Conservation (phyloP, 768 basidiomycete genomes). For the Hericium alpestre region DNA sequence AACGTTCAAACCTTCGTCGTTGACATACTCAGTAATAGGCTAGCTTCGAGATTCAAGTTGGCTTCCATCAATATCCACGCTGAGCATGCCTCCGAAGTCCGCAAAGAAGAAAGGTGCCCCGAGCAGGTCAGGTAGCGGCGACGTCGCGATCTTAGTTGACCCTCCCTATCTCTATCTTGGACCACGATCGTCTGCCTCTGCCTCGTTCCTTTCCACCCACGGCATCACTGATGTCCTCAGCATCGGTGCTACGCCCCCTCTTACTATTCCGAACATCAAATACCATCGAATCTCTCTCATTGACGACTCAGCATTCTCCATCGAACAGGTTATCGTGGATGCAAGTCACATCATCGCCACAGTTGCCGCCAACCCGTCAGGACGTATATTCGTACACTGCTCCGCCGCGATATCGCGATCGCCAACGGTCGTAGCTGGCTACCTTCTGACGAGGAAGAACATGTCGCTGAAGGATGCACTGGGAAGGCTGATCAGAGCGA, state of each 20-base stretch:
- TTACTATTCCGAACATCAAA: too few relatives aligned
- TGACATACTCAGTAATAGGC: too few relatives aligned
- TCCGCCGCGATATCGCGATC: constrained; percentile 36
- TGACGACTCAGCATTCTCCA: too few relatives aligned
- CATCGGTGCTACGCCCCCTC: neutral
- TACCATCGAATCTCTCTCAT: too few relatives aligned
- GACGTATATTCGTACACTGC: constrained; percentile 34
- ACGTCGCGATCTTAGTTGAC: neutral
- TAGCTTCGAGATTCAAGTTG: too few relatives aligned
- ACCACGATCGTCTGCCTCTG: neutral
- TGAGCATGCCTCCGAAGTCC: too few relatives aligned
- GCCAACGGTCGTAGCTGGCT: constrained; percentile 30
- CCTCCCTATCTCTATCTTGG: neutral
- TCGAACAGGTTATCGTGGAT: too few relatives aligned
- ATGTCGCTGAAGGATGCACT: constrained; percentile 31
- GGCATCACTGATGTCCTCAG: neutral
- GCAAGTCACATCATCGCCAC: too few relatives aligned
- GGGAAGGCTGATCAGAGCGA: constrained; percentile 22
- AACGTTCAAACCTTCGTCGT: too few relatives aligned
- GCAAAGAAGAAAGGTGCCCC: too few relatives aligned
- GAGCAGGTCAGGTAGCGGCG: neutral
- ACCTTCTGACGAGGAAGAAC: constrained; percentile 26
- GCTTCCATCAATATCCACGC: too few relatives aligned
- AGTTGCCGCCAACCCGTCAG: neutral
- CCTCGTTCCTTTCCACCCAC: neutral